Conservation (phyloP, 305 asterid genomes). For the Fraxinus xanthoxyloides region DNA sequence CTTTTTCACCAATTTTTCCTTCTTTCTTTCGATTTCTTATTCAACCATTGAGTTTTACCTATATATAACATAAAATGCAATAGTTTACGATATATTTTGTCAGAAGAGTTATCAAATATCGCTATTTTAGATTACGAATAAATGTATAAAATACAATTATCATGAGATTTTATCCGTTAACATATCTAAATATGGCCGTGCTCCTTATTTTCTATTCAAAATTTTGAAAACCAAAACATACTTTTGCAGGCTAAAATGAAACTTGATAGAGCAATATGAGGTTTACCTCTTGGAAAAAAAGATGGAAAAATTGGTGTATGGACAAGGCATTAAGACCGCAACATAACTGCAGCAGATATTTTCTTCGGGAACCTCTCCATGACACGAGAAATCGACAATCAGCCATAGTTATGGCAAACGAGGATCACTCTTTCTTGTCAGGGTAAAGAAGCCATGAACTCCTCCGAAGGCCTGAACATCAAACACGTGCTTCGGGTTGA, state of each 20-base stretch:
- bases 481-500: conserved; percentile 1
- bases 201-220: not conserved
- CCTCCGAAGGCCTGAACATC: conserved; percentile 23
- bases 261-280: not conserved
- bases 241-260: not conserved
- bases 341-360: conserved; percentile 26
- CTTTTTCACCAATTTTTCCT: too few species aligned
- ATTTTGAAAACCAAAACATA: not conserved
- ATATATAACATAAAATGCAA: too few species aligned
- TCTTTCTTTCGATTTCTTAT: too few species aligned
- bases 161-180: too few species aligned
- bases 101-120: too few species aligned
- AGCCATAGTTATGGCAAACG: conserved; percentile 29
- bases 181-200: not conserved
- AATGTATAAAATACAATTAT: too few species aligned
- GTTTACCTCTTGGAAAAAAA: not conserved
- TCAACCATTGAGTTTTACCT: too few species aligned
- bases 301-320: not conserved
- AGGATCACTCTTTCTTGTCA: conserved; percentile 25
- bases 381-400: conserved; percentile 24
- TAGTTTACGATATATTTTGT: too few species aligned
- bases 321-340: conserved; percentile 24
- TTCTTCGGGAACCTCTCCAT: conserved; percentile 31
- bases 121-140: too few species aligned
- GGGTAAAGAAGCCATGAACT: conserved; percentile 28